Evolutionary conservation across 768 basidiomycete genomes (phyloP).

Genomic region (Sutorius australiensis): DNA sequence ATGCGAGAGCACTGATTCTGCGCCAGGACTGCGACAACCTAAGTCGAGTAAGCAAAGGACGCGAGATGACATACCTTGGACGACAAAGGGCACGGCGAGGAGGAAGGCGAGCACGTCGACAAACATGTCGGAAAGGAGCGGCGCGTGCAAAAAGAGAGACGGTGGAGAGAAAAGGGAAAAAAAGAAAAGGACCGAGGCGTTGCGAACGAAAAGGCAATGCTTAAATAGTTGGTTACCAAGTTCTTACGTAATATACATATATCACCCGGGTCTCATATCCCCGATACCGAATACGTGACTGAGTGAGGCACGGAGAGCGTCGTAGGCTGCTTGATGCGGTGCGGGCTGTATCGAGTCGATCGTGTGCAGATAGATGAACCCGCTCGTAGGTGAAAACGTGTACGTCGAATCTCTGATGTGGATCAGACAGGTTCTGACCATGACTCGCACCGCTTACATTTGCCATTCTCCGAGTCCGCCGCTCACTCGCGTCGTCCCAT

Average conservation of each 20-base stretch:
- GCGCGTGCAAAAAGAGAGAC: slow-evolving; percentile 17
- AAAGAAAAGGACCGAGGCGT: not conserved
- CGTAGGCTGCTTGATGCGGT: slow-evolving; percentile 68
- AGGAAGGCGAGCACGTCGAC: slow-evolving; percentile 36
- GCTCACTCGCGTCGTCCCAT: slow-evolving; percentile 61
- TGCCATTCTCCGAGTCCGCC: slow-evolving; percentile 66
- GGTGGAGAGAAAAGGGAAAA: not conserved
- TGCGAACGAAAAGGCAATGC: not conserved
- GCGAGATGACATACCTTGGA: slow-evolving; percentile 35
- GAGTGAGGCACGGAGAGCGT: slow-evolving; percentile 46
- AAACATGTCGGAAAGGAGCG: slow-evolving; percentile 32
- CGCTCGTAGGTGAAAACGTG: slow-evolving; percentile 62
- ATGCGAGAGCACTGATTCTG: slow-evolving; percentile 46
- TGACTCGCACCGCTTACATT: slow-evolving; percentile 44
- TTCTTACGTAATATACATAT: slow-evolving; percentile 13
- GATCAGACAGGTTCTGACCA: not conserved
- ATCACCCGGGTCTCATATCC: slow-evolving; percentile 8
- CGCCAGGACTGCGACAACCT: slow-evolving; percentile 18
- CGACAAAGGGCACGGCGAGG: slow-evolving; percentile 45
- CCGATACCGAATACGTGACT: slow-evolving; percentile 22
- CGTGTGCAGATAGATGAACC: slow-evolving; percentile 59
- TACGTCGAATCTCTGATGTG: slow-evolving; percentile 62
- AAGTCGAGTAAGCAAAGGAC: not conserved
- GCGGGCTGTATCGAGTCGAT: slow-evolving; percentile 77
- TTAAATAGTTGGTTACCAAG: not conserved